Percentiles rank a stretch among this genome's conserved stretches.
Evolutionary conservation across 2,329 filamentous ascomycete species (phyloP).

Genomic region (Fusarium begoniae): DNA sequence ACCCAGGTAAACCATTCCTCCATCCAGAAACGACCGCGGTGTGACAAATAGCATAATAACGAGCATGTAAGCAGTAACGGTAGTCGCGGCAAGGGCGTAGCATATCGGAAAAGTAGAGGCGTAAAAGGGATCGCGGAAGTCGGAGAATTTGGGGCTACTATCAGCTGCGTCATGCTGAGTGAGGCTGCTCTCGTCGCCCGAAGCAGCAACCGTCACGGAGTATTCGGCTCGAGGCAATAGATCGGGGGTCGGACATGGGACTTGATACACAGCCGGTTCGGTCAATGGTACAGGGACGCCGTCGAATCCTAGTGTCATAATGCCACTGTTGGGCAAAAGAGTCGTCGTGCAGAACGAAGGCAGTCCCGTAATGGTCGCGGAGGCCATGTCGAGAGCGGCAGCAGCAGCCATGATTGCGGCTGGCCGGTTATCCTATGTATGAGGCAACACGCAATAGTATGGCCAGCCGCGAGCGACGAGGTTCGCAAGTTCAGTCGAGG

Average conservation of each 20-base stretch:
- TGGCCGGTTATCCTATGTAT: slow-evolving; percentile 30
- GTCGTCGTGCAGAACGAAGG: slow-evolving; percentile 52
- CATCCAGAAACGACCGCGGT: slow-evolving; percentile 91
- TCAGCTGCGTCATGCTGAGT: slow-evolving; percentile 43
- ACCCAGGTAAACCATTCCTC: slow-evolving; percentile 82
- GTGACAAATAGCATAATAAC: slow-evolving; percentile 95
- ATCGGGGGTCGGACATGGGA: slow-evolving; percentile 44
- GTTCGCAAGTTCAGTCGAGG: slow-evolving; percentile 24
- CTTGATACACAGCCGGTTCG: slow-evolving; percentile 64
- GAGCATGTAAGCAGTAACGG: slow-evolving; percentile 89
- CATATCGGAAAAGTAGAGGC: slow-evolving; percentile 91
- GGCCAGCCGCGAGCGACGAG: slow-evolving; percentile 43
- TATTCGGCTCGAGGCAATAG: slow-evolving; percentile 33
- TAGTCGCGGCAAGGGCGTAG: slow-evolving; percentile 91
- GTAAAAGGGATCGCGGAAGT: slow-evolving; percentile 88
- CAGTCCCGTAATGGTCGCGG: slow-evolving; percentile 43
- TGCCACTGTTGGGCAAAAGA: slow-evolving; percentile 55
- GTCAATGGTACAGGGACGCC: slow-evolving; percentile 66
- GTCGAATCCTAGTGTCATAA: slow-evolving; percentile 61
- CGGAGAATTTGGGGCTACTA: slow-evolving; percentile 60
- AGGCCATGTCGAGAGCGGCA: slow-evolving; percentile 29
- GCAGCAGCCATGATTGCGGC: slow-evolving; percentile 41
- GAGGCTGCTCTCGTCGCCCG: slow-evolving; percentile 49
- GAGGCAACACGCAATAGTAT: slow-evolving; percentile 28
- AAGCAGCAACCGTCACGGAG: slow-evolving; percentile 52